phyloP scores from a whole-genome alignment of 345 rosid species.

The Bruguiera parviflora region DNA sequence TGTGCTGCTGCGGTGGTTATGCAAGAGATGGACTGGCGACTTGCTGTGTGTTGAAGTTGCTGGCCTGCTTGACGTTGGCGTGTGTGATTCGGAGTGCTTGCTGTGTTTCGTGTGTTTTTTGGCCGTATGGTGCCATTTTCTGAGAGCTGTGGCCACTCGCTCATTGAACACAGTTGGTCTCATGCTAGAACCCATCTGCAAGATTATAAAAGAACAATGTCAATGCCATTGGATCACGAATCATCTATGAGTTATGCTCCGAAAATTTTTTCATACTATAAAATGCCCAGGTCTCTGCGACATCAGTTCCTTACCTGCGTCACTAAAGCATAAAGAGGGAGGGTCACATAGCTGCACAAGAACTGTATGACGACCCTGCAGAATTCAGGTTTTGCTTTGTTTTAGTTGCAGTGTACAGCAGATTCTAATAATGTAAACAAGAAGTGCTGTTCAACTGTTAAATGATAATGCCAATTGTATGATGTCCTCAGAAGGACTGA shows the following conservation, averaged over 20 bases:
- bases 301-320: constrained; percentile 35
- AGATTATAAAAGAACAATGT: background rate
- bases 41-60: constrained; percentile 59
- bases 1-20: constrained; percentile 40
- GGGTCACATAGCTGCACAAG: constrained; percentile 88
- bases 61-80: constrained; percentile 66
- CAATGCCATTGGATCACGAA: background rate
- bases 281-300: no score
- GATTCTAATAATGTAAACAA: no score
- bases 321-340: constrained; percentile 94
- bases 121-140: constrained; percentile 70
- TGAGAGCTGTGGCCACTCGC: constrained; percentile 64
- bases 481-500: no score
- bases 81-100: constrained; percentile 40
- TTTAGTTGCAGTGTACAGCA: background rate
- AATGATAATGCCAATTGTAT: no score
- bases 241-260: background rate
- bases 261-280: no score
- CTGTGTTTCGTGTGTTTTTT: constrained; percentile 55
- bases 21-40: constrained; percentile 78
- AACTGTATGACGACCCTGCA: constrained; percentile 74
- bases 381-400: background rate
- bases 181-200: constrained; percentile 87
- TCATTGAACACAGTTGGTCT: constrained; percentile 81
- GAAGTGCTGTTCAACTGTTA: no score